These are phyloP conservation scores for Isabelozyma pseudorhagii DNA, from an alignment of 805 yeast species.

Conservation along the genomic window DNA sequence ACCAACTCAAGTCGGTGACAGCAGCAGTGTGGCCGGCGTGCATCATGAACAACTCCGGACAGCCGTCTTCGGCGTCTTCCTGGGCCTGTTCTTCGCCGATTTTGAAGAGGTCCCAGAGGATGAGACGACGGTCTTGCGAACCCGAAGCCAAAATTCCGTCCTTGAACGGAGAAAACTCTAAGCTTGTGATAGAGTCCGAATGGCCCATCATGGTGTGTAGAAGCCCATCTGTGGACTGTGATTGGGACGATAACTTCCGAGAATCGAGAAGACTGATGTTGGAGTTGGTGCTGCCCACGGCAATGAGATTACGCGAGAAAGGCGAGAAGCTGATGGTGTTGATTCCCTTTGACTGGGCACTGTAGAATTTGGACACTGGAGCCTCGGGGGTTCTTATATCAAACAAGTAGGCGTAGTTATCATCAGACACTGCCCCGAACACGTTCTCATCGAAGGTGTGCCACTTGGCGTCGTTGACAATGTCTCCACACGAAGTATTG, in stretches of 20 bases:
- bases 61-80: conserved; percentile 89
- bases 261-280: conserved; percentile 64
- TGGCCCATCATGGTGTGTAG: conserved; percentile 82
- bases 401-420: conserved; percentile 49
- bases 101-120: conserved; percentile 75
- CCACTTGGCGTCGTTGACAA: conserved; percentile 79
- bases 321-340: conserved; percentile 67
- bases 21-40: conserved; percentile 88
- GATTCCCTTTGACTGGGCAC: conserved; percentile 38
- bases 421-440: conserved; percentile 77
- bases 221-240: conserved; percentile 19
- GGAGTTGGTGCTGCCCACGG: conserved; percentile 69
- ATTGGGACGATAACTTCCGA: conserved; percentile 35
- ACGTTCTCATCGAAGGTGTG: conserved; percentile 47
- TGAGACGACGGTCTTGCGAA: conserved; percentile 71
- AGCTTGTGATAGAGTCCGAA: conserved; percentile 62
- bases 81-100: conserved; percentile 83
- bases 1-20: conserved; percentile 70
- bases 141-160: conserved; percentile 80
- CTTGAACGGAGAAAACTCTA: conserved; percentile 74
- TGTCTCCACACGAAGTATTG: conserved; percentile 43
- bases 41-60: conserved; percentile 85
- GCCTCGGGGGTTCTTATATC: conserved; percentile 45
- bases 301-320: conserved; percentile 56
- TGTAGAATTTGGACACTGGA: conserved; percentile 23